Base-by-base conservation (phyloP, 2,329 filamentous ascomycete species). In the Colletotrichum nymphaeae region DNA sequence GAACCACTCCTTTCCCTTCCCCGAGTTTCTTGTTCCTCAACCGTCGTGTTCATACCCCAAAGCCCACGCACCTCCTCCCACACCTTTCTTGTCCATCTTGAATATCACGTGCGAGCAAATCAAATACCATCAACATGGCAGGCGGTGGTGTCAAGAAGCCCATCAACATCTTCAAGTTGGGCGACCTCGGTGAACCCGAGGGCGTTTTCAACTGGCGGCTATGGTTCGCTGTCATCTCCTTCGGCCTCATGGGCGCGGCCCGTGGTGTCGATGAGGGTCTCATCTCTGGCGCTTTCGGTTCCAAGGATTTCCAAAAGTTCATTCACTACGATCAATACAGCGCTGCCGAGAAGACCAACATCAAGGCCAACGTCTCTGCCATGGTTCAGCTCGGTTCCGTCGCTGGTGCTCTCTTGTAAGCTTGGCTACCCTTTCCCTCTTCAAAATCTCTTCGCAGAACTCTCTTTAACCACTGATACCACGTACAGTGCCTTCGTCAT, bases 341-440 rank as follows among this genome's bases (percentile, higher is more conserved):
- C 58, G 77, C 81, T 0, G 84, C 87, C 4, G 86, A 89, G 59
- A 85, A 88, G 78, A 91, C 92, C 74, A 91, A 93, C 80, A 91
- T 93, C 83, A 91, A 93, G 82, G 91, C 89, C 76, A 95, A 95
- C 81, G 93, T 95, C 68, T 93, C 93, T 1, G 89, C 92, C 60
- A 95, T 95, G 93, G 93, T 95, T 0, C 93, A 95, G 82, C 90
- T 95, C 77, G 93, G 93, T 28, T 93, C 90, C 28, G 93, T 95
- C 35, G 91, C 86, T 4, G 93, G 93, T 56, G 92, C 93, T 35
- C 85, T 94, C 37, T 87, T 87, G 84, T 86, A 78, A 79, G 82
- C 71, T 57, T 37, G 11, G 11, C 14, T 16, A 3, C 53, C 37
- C 11, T 8, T 24, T 35, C 4, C 26, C 22, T 22, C 16, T 2